Evolutionary conservation across 352 stramenopile species (phyloP), one percentile per base, ranked within the genome.

Genomic region (Thalassiosira exigua): DNA sequence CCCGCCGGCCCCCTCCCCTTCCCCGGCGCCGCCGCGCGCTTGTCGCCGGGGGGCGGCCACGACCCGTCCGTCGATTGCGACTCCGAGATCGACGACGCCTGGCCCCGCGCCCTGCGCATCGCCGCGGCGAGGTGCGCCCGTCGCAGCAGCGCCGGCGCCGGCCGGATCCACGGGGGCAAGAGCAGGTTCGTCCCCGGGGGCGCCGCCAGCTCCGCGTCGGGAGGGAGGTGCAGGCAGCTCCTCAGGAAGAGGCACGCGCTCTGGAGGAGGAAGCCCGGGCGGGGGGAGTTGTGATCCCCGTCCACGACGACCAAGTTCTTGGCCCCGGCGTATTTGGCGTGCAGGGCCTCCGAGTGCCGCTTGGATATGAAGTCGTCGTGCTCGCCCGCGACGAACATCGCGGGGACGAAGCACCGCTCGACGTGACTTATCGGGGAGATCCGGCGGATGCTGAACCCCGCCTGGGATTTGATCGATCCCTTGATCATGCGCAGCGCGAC

Each of bases 241-340:
- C 98, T 94, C 11, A 99, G 81, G 75, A 99, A 99, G 61, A 99
- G 98, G 27, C 92, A 95, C 11, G 95, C 95, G 4, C 93, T 98
- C 82, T 99, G 96, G 58, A 98, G 92, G 50, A 99, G 90, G 74
- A 98, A 99, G 42, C 96, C 92, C 5, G 97, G 97, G 3, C 97
- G 89, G 24, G 95, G 91, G 36, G 88, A 98, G 85, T 99, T 99
- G 88, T 99, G 97, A 83, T 99, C 97, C 36, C 97, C 97, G 53
- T 98, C 92, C 3, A 99, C 96, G 57, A 98, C 95, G 9, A 99
- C 95, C 1, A 99, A 81, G 75, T 99, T 99, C 81, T 99, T 99
- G 87, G 99, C 96, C 12, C 97, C 97, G 0, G 94, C 96, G 76
- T 99, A 99, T 46, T 92, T 89, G 14, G 87, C 83, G 79, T 96